phyloP scores from a whole-genome alignment of 805 yeast species.

The Nakazawaea holstii region DNA sequence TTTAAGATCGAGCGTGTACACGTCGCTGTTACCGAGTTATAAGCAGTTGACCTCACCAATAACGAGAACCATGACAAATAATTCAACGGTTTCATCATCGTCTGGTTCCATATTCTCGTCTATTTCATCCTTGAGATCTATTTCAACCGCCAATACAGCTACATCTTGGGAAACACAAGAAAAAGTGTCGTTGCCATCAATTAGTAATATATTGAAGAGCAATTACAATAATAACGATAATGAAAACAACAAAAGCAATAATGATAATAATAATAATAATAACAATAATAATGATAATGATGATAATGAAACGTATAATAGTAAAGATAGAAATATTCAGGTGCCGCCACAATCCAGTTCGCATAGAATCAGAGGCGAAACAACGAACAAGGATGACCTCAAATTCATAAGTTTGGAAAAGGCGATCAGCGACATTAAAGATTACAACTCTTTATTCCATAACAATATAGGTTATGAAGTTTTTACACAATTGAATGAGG shows the following conservation, averaged over 20 bases:
- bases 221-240: background rate
- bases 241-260: background rate
- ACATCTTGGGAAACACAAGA: background rate
- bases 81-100: slow-evolving; percentile 2
- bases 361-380: slow-evolving; percentile 10
- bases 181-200: slow-evolving; percentile 6
- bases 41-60: slow-evolving; percentile 6
- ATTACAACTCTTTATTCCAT: slow-evolving; percentile 2
- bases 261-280: background rate
- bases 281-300: background rate
- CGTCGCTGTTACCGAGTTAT: slow-evolving; percentile 9
- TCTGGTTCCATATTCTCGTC: slow-evolving; percentile 6
- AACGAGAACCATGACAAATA: slow-evolving; percentile 3
- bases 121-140: slow-evolving; percentile 1
- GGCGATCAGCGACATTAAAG: slow-evolving; percentile 16
- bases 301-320: background rate
- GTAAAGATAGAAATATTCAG: too few species aligned
- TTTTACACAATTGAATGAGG: slow-evolving; percentile 20
- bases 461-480: slow-evolving; percentile 20
- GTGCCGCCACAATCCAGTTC: background rate
- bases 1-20: slow-evolving; percentile 6
- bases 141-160: background rate
- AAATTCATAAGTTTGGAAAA: slow-evolving; percentile 12
- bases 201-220: slow-evolving; percentile 7
- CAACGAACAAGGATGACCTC: background rate